Conservation (phyloP, 352 stramenopile genomes). For the Hyaloperonospora brassicae region DNA sequence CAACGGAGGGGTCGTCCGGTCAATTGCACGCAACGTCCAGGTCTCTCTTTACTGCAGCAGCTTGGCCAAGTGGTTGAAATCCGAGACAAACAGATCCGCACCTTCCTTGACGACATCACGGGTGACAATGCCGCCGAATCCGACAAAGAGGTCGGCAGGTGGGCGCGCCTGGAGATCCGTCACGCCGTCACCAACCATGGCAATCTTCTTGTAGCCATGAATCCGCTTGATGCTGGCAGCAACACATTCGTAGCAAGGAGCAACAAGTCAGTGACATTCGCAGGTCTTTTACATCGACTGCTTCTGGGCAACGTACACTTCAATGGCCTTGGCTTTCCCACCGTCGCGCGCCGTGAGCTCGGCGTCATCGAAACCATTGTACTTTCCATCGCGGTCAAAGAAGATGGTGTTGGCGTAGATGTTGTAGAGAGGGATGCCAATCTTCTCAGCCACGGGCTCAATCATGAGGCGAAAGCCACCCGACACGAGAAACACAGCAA, state of each 20-base stretch:
- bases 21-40: slow-evolving; percentile 1
- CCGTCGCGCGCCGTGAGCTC: slow-evolving; percentile 90
- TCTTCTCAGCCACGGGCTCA: slow-evolving; percentile 87
- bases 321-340: slow-evolving; percentile 73
- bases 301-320: slow-evolving; percentile 33
- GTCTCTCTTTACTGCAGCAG: slow-evolving; percentile 30
- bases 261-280: slow-evolving; percentile 10
- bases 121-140: slow-evolving; percentile 94
- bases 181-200: slow-evolving; percentile 98
- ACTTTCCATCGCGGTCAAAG: slow-evolving; percentile 87
- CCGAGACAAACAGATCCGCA: slow-evolving; percentile 95
- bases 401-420: slow-evolving; percentile 98
- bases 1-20: not conserved
- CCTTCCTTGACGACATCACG: slow-evolving; percentile 89
- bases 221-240: slow-evolving; percentile 82
- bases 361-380: slow-evolving; percentile 89
- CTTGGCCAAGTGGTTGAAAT: slow-evolving; percentile 89
- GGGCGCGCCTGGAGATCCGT: slow-evolving; percentile 97
- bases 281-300: not conserved
- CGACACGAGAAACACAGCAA: slow-evolving; percentile 96
- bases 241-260: not conserved
- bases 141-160: slow-evolving; percentile 95
- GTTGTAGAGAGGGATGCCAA: slow-evolving; percentile 80
- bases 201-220: slow-evolving; percentile 89
- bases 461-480: slow-evolving; percentile 99